Conservation (phyloP, 371 early-diverging fungal genomes). For the Actinomucor elegans region DNA sequence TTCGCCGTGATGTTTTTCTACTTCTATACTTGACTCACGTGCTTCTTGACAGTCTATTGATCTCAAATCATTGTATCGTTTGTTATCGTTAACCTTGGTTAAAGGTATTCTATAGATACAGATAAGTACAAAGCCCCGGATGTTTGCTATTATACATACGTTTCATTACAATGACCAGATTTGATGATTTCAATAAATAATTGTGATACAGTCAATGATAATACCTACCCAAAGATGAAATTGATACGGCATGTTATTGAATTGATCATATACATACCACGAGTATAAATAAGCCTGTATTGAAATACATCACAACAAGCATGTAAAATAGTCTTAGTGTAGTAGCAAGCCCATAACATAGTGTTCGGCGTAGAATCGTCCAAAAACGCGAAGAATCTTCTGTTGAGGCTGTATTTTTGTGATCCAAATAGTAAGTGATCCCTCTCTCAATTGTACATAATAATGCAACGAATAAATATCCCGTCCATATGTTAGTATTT, state of each 20-base stretch:
- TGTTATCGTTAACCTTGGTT: background rate
- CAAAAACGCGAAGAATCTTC: background rate
- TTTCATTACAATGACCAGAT: background rate
- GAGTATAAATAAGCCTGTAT: slow-evolving; percentile 30
- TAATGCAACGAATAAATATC: slow-evolving; percentile 25
- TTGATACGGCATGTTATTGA: no score
- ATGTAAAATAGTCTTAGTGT: slow-evolving; percentile 35
- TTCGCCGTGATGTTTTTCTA: no score
- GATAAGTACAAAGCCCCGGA: no score
- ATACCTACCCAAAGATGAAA: background rate
- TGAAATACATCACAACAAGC: slow-evolving; percentile 43
- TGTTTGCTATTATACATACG: no score
- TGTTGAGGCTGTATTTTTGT: background rate
- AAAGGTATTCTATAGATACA: background rate
- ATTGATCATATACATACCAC: slow-evolving; percentile 20
- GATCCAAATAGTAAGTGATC: slow-evolving; percentile 23
- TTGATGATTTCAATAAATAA: slow-evolving; percentile 3
- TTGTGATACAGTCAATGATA: slow-evolving; percentile 8
- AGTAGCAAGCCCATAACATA: slow-evolving; percentile 29
- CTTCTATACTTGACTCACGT: no score
- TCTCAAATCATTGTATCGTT: background rate
- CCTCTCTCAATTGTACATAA: slow-evolving; percentile 36
- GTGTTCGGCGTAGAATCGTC: slow-evolving; percentile 12
- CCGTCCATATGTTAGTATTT: slow-evolving; percentile 10
- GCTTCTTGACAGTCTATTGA: no score